These are phyloP conservation scores for Globisporangium echinulatum DNA, from an alignment of 352 stramenopile genomes.

Conservation along the genomic window DNA sequence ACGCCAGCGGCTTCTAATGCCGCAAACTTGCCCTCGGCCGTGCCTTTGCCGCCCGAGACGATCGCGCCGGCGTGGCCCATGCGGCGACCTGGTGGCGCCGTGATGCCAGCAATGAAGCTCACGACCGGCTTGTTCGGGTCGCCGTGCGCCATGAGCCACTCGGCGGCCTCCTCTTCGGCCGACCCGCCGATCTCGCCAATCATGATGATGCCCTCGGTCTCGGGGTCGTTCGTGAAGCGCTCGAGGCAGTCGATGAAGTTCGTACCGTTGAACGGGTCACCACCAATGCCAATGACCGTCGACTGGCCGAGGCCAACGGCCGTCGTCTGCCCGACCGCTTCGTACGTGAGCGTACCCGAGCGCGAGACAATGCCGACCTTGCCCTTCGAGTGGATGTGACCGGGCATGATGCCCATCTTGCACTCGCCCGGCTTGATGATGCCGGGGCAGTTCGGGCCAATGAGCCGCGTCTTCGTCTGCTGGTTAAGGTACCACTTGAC, in stretches of 20 bases:
- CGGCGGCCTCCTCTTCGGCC: constrained; percentile 97
- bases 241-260: constrained; percentile 99
- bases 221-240: constrained; percentile 98
- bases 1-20: constrained; percentile 94
- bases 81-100: constrained; percentile 95
- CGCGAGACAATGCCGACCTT: constrained; percentile 99
- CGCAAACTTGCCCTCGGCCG: constrained; percentile 96
- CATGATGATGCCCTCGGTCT: constrained; percentile 99
- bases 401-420: constrained; percentile 99
- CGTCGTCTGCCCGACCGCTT: constrained; percentile 98
- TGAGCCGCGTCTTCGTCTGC: constrained; percentile 94
- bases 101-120: constrained; percentile 99
- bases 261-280: constrained; percentile 99
- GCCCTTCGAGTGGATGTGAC: constrained; percentile 97
- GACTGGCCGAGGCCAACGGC: constrained; percentile 94
- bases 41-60: constrained; percentile 97
- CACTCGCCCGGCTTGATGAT: constrained; percentile 99
- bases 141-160: constrained; percentile 97
- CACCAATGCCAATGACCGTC: constrained; percentile 99
- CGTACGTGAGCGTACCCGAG: constrained; percentile 98
- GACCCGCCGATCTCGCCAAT: constrained; percentile 99
- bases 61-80: constrained; percentile 99
- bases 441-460: constrained; percentile 99
- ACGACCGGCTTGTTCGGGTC: constrained; percentile 99
- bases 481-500: constrained; percentile 93